Evolutionary conservation across 805 yeast species (phyloP), one percentile per base, ranked within the genome.

Genomic region (Sugiyamaella valdiviana): DNA sequence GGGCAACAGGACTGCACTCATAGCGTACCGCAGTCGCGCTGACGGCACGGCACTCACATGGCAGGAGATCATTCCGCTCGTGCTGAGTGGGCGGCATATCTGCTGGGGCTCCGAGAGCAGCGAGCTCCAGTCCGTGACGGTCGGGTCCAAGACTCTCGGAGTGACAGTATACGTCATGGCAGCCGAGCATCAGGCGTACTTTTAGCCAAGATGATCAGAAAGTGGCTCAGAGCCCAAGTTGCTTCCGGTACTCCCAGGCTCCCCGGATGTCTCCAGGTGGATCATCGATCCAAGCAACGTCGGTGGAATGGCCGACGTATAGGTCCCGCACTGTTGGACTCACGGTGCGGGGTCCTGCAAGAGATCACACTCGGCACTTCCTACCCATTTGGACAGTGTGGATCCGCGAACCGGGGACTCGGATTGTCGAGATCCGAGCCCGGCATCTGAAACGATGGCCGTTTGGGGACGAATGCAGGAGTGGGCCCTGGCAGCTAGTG

Each of bases 1-100:
- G 6, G 36, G 42, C 14, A 45, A 45, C 19, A 20, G 20, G 14
- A 45, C 39, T 17, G 35, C 39, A 2, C 35, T 45, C 9, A 39
- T 45, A 6, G 48, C 21, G 5, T 45, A 45, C 21, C 39, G 48
- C 10, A 45, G 9, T 17, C 29, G 42, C 5, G 19, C 9, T 4
- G 36, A 26, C 22, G 19, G 21, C 20, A 3, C 7, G 16, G 20
- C 20, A 29, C 15, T 26, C 12, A 41, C 22, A 2, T 26, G 44
- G 36, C 44, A 29, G 36, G 12, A 39, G 10, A 12, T 45, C n/a
- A 22, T 45, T 26, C 35, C 48, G 9, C 44, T 45, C 9, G 48
- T 39, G 15, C 38, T 45, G 35, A 43, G 44, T 23, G 48, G 43
- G 16, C 15, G 35, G 19, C 40, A 45, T 17, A 36, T 19, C 16